Evolutionary conservation across 768 basidiomycete genomes (phyloP).

Genomic region (Termitomyces sp.): DNA sequence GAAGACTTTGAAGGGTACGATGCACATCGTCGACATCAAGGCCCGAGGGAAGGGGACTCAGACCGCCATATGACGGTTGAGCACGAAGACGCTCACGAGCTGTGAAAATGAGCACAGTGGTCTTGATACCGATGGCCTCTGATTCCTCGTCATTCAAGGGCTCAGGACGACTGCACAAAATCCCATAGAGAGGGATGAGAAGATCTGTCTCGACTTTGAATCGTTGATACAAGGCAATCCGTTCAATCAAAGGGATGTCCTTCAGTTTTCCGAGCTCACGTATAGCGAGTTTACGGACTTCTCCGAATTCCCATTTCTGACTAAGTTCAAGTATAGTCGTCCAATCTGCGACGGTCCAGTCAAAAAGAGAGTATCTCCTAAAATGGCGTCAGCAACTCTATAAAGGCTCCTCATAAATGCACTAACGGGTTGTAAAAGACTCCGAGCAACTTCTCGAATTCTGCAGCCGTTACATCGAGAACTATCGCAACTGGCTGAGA

Average conservation of each 20-base stretch:
- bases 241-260: slow-evolving; percentile 5
- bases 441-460: slow-evolving; percentile 47
- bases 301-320: slow-evolving; percentile 36
- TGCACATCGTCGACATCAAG: slow-evolving; percentile 25
- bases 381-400: background rate
- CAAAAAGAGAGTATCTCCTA: slow-evolving; percentile 54
- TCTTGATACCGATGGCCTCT: slow-evolving; percentile 49
- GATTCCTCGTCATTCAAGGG: slow-evolving; percentile 53
- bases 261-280: slow-evolving; percentile 25
- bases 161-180: slow-evolving; percentile 44
- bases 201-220: slow-evolving; percentile 42
- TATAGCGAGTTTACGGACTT: slow-evolving; percentile 43
- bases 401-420: background rate
- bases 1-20: slow-evolving; percentile 24
- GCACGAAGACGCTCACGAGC: slow-evolving; percentile 48
- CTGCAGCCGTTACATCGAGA: slow-evolving; percentile 26
- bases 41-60: slow-evolving; percentile 30
- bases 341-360: slow-evolving; percentile 49
- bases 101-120: slow-evolving; percentile 42
- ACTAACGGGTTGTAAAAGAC: slow-evolving; percentile 53
- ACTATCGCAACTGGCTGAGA: slow-evolving; percentile 30
- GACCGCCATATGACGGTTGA: slow-evolving; percentile 22
- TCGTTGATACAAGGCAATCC: slow-evolving; percentile 46
- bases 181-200: slow-evolving; percentile 46
- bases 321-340: slow-evolving; percentile 46